These are phyloP conservation scores for Myxozyma udenii DNA, from an alignment of 805 yeast genomes.

Conservation along the genomic window DNA sequence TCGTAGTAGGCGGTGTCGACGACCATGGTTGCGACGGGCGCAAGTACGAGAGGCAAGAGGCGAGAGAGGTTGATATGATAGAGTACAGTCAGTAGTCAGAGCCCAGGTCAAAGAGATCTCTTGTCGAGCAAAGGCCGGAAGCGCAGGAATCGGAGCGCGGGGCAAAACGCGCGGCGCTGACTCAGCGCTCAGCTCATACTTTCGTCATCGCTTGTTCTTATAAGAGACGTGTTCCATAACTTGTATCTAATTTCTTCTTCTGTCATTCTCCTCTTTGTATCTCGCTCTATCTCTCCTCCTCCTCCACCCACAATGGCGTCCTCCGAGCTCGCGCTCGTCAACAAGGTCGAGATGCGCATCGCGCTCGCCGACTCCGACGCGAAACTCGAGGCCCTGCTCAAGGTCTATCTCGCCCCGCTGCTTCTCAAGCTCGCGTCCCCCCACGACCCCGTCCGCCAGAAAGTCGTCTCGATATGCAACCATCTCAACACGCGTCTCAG, in stretches of 20 bases:
- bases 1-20: constrained; percentile 91
- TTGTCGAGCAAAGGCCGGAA: not conserved
- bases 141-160: too few species aligned
- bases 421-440: constrained; percentile 74
- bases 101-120: too few species aligned
- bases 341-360: constrained; percentile 67
- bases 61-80: too few species aligned
- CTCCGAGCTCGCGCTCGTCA: constrained; percentile 59
- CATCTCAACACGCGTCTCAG: constrained; percentile 65
- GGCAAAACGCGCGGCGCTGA: too few species aligned
- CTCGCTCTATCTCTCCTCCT: too few species aligned
- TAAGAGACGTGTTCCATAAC: too few species aligned
- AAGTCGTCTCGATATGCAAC: constrained; percentile 63
- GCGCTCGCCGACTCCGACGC: constrained; percentile 69
- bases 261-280: too few species aligned
- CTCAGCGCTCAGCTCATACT: too few species aligned
- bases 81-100: too few species aligned
- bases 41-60: not conserved
- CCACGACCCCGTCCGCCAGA: constrained; percentile 60
- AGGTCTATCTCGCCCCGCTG: constrained; percentile 69
- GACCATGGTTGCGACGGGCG: too few species aligned
- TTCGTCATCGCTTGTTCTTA: too few species aligned
- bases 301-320: constrained; percentile 30
- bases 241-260: too few species aligned
- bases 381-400: constrained; percentile 60